phyloP scores from a whole-genome alignment of 805 yeast genomes.

The Wickerhamiella azyma region DNA sequence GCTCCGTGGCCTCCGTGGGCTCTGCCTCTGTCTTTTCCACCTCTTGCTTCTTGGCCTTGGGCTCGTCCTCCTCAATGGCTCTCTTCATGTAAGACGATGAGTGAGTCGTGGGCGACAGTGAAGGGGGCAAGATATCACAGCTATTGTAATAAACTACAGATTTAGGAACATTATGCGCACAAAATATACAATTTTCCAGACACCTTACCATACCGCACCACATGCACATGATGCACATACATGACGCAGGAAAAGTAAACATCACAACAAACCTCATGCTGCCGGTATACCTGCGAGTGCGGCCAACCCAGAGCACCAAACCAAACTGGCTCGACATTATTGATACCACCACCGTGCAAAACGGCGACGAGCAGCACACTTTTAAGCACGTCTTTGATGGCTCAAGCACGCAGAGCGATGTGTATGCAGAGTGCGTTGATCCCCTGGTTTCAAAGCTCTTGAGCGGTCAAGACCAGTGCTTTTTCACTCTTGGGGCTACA shows the following conservation, averaged over 20 bases:
- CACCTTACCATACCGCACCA: too few species aligned
- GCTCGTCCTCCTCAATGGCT: neutral
- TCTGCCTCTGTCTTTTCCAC: neutral
- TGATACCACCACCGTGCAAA: neutral
- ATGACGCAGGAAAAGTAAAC: neutral
- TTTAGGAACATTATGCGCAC: too few species aligned
- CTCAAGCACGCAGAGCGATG: constrained; percentile 23
- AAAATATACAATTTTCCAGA: too few species aligned
- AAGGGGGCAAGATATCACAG: too few species aligned
- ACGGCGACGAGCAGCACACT: constrained; percentile 7
- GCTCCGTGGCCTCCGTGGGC: neutral
- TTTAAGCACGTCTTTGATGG: constrained; percentile 7
- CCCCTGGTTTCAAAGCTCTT: constrained; percentile 25
- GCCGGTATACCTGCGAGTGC: constrained; percentile 30
- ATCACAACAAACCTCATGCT: constrained; percentile 11
- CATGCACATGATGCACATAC: too few species aligned
- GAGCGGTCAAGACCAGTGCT: constrained; percentile 28
- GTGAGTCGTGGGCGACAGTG: neutral
- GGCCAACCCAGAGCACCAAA: constrained; percentile 23
- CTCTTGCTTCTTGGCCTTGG: neutral
- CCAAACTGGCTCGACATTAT: constrained; percentile 19
- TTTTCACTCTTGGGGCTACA: constrained; percentile 41
- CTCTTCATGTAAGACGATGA: neutral
- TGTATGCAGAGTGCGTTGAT: constrained; percentile 27
- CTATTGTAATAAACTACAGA: neutral